Conservation (phyloP, 2,329 filamentous ascomycete species). For the Aspergillus niger region DNA sequence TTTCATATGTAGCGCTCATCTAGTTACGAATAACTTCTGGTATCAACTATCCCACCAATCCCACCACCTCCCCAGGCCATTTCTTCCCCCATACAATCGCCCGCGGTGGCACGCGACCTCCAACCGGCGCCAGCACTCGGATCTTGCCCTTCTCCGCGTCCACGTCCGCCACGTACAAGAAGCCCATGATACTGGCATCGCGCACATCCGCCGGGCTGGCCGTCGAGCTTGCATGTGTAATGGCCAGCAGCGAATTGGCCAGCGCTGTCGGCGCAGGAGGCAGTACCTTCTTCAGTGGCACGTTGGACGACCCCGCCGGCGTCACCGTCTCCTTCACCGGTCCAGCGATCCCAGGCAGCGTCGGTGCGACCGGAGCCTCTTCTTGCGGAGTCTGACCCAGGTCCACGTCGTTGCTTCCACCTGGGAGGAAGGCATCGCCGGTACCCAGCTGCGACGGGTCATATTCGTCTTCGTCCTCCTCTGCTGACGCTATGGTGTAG, state of each 20-base stretch:
- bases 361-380: conserved; percentile 21
- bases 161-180: conserved; percentile 88
- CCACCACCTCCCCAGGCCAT: conserved; percentile 84
- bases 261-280: conserved; percentile 63
- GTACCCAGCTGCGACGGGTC: conserved; percentile 37
- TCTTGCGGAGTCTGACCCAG: conserved; percentile 16
- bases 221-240: conserved; percentile 73
- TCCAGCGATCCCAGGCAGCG: conserved; percentile 28
- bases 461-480: conserved; percentile 54
- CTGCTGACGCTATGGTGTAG: conserved; percentile 59
- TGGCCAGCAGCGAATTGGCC: conserved; percentile 79
- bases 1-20: no score
- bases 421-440: conserved; percentile 39
- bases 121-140: conserved; percentile 79
- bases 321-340: conserved; percentile 21
- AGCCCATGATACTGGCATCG: conserved; percentile 84
- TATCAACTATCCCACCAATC: conserved; percentile 61
- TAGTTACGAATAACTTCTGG: neutral
- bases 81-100: conserved; percentile 76
- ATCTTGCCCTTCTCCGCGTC: conserved; percentile 81
- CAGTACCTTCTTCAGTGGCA: conserved; percentile 61
- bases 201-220: conserved; percentile 73
- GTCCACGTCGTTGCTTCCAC: conserved; percentile 32
- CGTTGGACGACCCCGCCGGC: conserved; percentile 24
- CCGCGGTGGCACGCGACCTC: conserved; percentile 74